Conservation (phyloP, 768 basidiomycete genomes). For the Lentinula sp. region DNA sequence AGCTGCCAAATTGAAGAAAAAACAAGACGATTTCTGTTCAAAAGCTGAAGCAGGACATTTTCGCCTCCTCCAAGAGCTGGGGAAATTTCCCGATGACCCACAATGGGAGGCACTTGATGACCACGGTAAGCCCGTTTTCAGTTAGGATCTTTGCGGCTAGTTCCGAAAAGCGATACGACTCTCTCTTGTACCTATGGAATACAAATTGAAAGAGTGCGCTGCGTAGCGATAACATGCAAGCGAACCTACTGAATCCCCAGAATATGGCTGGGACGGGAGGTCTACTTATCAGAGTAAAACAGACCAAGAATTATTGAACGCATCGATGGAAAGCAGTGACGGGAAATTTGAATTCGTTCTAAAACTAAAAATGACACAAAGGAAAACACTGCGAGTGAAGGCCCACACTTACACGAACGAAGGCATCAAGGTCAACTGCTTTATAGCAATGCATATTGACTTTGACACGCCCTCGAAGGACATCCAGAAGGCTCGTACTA, state of each 20-base stretch:
- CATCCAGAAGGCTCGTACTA: slow-evolving; percentile 62
- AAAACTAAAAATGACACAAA: slow-evolving; percentile 25
- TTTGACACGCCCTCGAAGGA: slow-evolving; percentile 70
- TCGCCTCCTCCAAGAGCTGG: slow-evolving; percentile 28
- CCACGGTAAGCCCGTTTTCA: no score
- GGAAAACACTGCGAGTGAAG: background rate
- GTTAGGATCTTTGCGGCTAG: slow-evolving; percentile 75
- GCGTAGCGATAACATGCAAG: background rate
- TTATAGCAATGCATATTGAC: slow-evolving; percentile 49
- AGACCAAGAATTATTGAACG: slow-evolving; percentile 21
- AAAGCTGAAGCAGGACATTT: slow-evolving; percentile 43
- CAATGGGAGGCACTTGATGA: slow-evolving; percentile 73
- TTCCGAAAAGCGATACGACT: slow-evolving; percentile 75
- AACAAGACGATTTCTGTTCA: slow-evolving; percentile 60
- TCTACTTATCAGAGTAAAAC: slow-evolving; percentile 34
- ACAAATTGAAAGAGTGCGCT: background rate
- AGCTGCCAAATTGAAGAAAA: slow-evolving; percentile 52
- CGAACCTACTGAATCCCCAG: slow-evolving; percentile 40
- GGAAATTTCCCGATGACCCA: slow-evolving; percentile 57
- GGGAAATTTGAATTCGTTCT: slow-evolving; percentile 67
- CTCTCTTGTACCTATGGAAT: slow-evolving; percentile 59
- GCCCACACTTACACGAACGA: slow-evolving; percentile 44
- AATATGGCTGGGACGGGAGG: slow-evolving; percentile 79
- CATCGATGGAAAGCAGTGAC: slow-evolving; percentile 72
- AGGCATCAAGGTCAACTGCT: slow-evolving; percentile 64